Conservation (phyloP, 2,329 filamentous ascomycete species). For the Neospermospora avenae region DNA sequence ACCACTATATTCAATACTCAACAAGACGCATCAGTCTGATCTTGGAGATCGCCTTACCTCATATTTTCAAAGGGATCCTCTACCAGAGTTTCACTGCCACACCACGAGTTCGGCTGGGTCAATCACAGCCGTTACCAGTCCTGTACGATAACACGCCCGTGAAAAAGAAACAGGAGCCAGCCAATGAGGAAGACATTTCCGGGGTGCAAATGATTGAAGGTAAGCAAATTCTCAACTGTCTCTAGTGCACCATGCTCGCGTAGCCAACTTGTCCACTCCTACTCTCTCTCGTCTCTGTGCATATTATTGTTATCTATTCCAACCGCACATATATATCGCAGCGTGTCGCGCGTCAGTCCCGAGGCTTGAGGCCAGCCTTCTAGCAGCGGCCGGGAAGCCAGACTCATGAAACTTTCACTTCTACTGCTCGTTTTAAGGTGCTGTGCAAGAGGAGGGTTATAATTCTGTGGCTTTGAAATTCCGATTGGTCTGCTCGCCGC, state of each 20-base stretch:
- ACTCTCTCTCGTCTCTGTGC: not conserved
- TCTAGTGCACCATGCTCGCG: not conserved
- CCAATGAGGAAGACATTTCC: constrained; percentile 6
- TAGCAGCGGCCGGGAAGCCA: not conserved
- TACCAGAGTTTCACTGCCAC: not conserved
- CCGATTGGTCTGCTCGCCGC: constrained; percentile 10
- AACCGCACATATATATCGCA: not conserved
- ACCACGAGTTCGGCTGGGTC: not conserved
- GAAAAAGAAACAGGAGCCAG: constrained; percentile 10
- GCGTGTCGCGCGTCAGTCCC: not conserved
- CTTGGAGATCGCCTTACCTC: not conserved
- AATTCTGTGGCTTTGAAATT: not conserved
- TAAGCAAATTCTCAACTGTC: constrained; percentile 17
- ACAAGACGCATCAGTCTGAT: not conserved
- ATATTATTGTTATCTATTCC: not conserved
- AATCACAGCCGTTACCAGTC: not conserved
- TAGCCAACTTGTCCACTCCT: not conserved
- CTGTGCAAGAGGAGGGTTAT: constrained; percentile 8
- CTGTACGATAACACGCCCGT: not conserved
- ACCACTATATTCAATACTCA: not conserved
- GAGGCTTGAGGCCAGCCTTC: constrained; percentile 1
- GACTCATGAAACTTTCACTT: not conserved
- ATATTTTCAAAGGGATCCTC: not conserved
- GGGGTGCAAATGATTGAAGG: constrained; percentile 32
- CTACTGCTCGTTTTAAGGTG: constrained; percentile 3